Conservation (phyloP, 1,284 basidiomycete genomes). For the Polyporus tsugae region DNA sequence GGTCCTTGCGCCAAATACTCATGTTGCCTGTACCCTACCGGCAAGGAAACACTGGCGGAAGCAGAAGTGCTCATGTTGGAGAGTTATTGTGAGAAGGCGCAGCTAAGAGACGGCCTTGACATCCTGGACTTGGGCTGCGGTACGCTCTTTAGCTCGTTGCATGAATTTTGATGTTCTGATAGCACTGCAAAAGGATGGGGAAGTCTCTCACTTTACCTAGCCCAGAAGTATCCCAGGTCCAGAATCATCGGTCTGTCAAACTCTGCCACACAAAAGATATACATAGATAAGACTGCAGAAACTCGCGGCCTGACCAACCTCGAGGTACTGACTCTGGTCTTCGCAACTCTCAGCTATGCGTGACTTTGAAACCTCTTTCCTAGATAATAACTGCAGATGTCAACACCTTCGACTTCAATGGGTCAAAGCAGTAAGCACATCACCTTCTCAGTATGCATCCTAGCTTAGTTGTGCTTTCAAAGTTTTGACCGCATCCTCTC, state of each 20-base stretch:
- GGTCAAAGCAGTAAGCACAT: slow-evolving; percentile 52
- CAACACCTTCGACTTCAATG: slow-evolving; percentile 69
- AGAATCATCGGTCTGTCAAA: slow-evolving; percentile 75
- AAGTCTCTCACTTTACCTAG: slow-evolving; percentile 73
- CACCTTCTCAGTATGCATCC: not conserved
- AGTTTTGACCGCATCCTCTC: slow-evolving; percentile 81
- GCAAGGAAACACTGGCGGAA: slow-evolving; percentile 69
- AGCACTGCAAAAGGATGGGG: slow-evolving; percentile 66
- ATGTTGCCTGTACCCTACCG: slow-evolving; percentile 76
- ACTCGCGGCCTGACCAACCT: slow-evolving; percentile 65
- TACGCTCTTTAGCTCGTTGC: slow-evolving; percentile 36
- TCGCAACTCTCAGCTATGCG: not conserved
- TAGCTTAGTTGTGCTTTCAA: slow-evolving; percentile 31
- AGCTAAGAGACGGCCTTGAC: slow-evolving; percentile 69
- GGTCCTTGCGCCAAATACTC: slow-evolving; percentile 76
- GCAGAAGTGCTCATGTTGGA: slow-evolving; percentile 78
- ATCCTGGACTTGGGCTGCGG: slow-evolving; percentile 81
- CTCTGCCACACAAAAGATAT: slow-evolving; percentile 73
- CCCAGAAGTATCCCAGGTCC: slow-evolving; percentile 78
- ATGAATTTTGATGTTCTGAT: slow-evolving; percentile 9
- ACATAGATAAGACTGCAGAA: slow-evolving; percentile 69
- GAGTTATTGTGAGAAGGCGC: slow-evolving; percentile 75
- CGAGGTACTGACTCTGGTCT: slow-evolving; percentile 45
- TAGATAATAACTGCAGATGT: slow-evolving; percentile 80
- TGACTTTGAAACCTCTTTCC: not conserved